phyloP scores from a whole-genome alignment of 805 yeast species.

The Wickerhamiella domercqiae region DNA sequence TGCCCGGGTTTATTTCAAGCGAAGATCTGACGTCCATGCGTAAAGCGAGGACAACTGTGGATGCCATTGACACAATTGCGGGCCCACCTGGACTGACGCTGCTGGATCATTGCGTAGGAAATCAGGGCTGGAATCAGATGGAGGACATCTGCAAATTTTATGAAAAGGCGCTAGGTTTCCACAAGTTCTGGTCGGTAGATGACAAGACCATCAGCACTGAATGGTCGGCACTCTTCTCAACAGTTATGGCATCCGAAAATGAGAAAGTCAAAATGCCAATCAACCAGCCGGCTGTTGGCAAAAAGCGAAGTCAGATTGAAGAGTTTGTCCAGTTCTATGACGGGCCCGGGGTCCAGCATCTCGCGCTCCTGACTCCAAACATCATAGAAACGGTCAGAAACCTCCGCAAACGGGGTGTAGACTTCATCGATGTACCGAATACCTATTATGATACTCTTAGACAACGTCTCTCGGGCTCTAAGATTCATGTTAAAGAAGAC shows the following conservation, averaged over 20 bases:
- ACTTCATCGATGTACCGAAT: constrained; percentile 47
- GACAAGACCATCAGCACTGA: constrained; percentile 59
- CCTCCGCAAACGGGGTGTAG: constrained; percentile 48
- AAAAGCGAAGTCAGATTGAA: constrained; percentile 59
- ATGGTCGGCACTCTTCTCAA: constrained; percentile 52
- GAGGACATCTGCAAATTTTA: constrained; percentile 42
- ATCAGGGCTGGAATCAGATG: constrained; percentile 58
- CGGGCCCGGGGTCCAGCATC: constrained; percentile 78
- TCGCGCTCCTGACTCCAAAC: constrained; percentile 52
- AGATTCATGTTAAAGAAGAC: constrained; percentile 36
- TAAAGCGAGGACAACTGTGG: not conserved
- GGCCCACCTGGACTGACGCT: constrained; percentile 29
- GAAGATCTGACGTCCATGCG: constrained; percentile 11
- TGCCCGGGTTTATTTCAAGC: constrained; percentile 34
- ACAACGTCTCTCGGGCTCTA: constrained; percentile 31
- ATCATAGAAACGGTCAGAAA: constrained; percentile 41
- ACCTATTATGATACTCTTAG: constrained; percentile 41
- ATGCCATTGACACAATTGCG: constrained; percentile 14
- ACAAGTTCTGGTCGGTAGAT: constrained; percentile 72
- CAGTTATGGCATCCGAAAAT: constrained; percentile 59
- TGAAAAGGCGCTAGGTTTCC: constrained; percentile 52
- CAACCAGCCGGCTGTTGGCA: constrained; percentile 67
- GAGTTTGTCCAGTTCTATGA: constrained; percentile 60
- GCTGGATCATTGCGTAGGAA: constrained; percentile 74
- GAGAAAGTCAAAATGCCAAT: constrained; percentile 64